Percentiles rank a stretch among this genome's conserved stretches.
These are phyloP conservation scores for Boletus sp. DNA, from an alignment of 1,284 basidiomycete genomes.

Conservation along the genomic window DNA sequence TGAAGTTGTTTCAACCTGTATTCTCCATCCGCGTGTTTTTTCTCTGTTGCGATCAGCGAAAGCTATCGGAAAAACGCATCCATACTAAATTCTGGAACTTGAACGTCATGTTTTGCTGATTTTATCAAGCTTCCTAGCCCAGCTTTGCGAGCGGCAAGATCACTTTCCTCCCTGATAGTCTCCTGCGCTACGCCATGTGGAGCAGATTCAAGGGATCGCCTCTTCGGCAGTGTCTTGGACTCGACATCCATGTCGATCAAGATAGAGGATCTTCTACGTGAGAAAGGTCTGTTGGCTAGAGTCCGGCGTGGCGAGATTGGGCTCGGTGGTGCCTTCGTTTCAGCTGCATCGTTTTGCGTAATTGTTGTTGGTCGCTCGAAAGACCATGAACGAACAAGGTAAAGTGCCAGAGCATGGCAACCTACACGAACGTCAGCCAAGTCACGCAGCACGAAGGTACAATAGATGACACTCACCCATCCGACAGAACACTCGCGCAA, in stretches of 20 bases:
- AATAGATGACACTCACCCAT: constrained; percentile 68
- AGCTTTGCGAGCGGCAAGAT: constrained; percentile 62
- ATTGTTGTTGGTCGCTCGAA: constrained; percentile 72
- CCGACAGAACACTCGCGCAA: constrained; percentile 84
- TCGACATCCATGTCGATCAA: constrained; percentile 86
- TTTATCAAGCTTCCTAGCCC: constrained; percentile 82
- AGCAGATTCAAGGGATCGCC: constrained; percentile 45
- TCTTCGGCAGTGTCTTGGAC: constrained; percentile 58
- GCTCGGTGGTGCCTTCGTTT: constrained; percentile 35
- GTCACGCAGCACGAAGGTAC: background rate
- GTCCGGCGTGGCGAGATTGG: constrained; percentile 43
- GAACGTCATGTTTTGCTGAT: constrained; percentile 81
- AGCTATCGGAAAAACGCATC: constrained; percentile 46
- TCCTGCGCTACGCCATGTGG: constrained; percentile 28
- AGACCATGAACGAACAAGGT: constrained; percentile 86
- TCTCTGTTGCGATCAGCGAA: constrained; percentile 8
- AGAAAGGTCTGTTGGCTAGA: constrained; percentile 53
- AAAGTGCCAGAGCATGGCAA: constrained; percentile 87
- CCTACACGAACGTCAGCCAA: constrained; percentile 47
- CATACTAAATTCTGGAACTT: constrained; percentile 87
- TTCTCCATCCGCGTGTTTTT: constrained; percentile 4
- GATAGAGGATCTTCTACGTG: constrained; percentile 67
- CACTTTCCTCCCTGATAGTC: constrained; percentile 48
- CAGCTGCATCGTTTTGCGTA: background rate
- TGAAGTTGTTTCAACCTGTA: constrained; percentile 7